phyloP scores from a whole-genome alignment of 2,329 filamentous ascomycete species.

The Stemphylium beticola region DNA sequence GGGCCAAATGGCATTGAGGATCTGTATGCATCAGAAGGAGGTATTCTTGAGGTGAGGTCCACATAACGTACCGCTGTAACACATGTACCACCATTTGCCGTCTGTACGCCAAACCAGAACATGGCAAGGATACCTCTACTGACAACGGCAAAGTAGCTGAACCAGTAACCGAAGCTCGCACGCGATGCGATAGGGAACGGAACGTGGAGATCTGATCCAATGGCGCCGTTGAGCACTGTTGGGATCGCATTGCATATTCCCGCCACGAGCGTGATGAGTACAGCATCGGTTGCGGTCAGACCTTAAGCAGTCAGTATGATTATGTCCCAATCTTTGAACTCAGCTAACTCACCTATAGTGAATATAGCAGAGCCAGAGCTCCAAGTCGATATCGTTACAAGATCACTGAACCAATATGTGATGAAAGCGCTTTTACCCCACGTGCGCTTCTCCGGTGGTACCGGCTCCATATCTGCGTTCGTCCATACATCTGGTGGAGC shows the following conservation, averaged over 20 bases:
- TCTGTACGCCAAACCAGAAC: constrained; percentile 24
- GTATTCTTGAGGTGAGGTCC: background rate
- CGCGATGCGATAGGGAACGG: constrained; percentile 20
- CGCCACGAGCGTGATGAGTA: constrained; percentile 41
- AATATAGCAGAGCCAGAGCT: constrained; percentile 56
- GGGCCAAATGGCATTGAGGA: constrained; percentile 23
- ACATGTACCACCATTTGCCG: constrained; percentile 16
- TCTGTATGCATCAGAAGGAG: background rate
- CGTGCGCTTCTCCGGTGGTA: constrained; percentile 53
- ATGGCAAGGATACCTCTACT: constrained; percentile 17
- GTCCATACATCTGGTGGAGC: constrained; percentile 40
- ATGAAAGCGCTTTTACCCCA: constrained; percentile 53
- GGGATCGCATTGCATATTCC: constrained; percentile 26
- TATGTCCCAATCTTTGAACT: constrained; percentile 35
- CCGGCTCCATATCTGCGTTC: constrained; percentile 56
- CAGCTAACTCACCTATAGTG: constrained; percentile 47
- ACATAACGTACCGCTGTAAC: constrained; percentile 9
- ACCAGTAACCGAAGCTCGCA: constrained; percentile 18
- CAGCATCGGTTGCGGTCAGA: constrained; percentile 26
- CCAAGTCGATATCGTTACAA: constrained; percentile 43
- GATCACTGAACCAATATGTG: constrained; percentile 56
- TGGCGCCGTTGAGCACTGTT: constrained; percentile 25
- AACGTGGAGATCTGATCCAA: constrained; percentile 19
- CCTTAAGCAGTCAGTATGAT: constrained; percentile 35
- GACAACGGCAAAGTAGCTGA: constrained; percentile 20